Conservation (phyloP, 2,329 filamentous ascomycete species). For the Neopestalotiopsis rosae region DNA sequence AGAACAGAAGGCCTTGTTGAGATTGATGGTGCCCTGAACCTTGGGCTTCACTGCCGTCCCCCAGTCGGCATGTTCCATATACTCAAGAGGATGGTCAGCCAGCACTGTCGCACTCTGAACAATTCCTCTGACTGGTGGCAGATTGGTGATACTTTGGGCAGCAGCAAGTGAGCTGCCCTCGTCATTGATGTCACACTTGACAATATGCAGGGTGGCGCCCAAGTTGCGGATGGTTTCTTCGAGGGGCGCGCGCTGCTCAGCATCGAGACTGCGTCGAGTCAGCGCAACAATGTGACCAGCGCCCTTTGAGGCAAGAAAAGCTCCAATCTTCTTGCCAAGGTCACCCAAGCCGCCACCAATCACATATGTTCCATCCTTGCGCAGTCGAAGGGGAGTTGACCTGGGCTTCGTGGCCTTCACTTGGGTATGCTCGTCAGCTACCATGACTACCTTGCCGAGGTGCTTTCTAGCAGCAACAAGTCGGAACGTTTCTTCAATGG, state of each 20-base stretch:
- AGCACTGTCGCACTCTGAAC: conserved; percentile 38
- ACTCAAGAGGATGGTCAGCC: conserved; percentile 9
- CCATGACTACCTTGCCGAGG: conserved; percentile 41
- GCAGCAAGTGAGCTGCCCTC: conserved; percentile 18
- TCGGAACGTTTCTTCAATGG: conserved; percentile 38
- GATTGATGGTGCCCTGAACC: conserved; percentile 35
- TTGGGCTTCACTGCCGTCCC: conserved; percentile 32
- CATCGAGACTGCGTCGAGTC: conserved; percentile 31
- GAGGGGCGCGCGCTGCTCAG: conserved; percentile 22
- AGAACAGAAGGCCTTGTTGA: conserved; percentile 27
- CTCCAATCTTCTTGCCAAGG: conserved; percentile 32
- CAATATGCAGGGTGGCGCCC: conserved; percentile 21
- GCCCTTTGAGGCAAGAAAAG: conserved; percentile 33
- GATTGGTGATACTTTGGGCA: neutral
- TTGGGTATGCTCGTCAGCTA: conserved; percentile 17
- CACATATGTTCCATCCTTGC: conserved; percentile 33
- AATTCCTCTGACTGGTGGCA: conserved; percentile 42
- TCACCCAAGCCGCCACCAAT: conserved; percentile 41
- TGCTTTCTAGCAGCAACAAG: conserved; percentile 42
- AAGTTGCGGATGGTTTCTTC: conserved; percentile 21
- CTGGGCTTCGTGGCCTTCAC: conserved; percentile 27
- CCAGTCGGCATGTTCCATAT: conserved; percentile 32
- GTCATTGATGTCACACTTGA: conserved; percentile 22
- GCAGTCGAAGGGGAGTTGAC: neutral
- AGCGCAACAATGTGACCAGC: conserved; percentile 37